Evolutionary conservation across 208 protist species (phyloP), one percentile per base, ranked within the genome.

Genomic region (Trypanosomatidae sp.): DNA sequence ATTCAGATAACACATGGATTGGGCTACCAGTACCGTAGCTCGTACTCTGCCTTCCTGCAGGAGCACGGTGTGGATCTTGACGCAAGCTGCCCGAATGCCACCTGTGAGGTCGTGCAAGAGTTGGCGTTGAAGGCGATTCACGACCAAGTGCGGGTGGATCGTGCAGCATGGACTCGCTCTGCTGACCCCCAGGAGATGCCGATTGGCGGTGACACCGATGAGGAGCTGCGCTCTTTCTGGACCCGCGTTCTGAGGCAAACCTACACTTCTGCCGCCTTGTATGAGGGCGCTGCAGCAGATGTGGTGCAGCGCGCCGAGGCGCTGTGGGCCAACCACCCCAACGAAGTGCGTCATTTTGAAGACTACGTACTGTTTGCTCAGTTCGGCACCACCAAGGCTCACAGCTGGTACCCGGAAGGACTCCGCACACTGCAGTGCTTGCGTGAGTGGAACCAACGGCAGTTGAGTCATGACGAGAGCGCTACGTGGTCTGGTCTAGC

Each of bases 11-110:
- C 72, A 7, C 71, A 62, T 22, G 82, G 87, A n/a, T 56, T 88
- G 0, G 91, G 88, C 30, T 73, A 78, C 65, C 91, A 95, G 77
- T 95, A 93, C 71, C 75, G 52, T 64, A 62, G 55, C 28, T 77
- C 82, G 39, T 82, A 89, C n/a, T 3, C 39, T 13, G 25, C 81
- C 2, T 92, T 88, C 44, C 76, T 94, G n/a, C 41, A 50, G 30
- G 12, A 76, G 13, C 77, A 82, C 62, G 80, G 79, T 15, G 41
- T 86, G 17, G 62, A 69, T 49, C 44, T 72, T 5, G 47, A 70
- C 7, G 36, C 70, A 10, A 66, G 22, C 64, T 75, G 60, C 25
- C 76, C 73, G 12, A 65, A 65, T 36, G 59, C 62, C 13, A 85
- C 22, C 19, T 71, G 17, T 22, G 52, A 59, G 2, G 5, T 55